These are phyloP conservation scores for Fraxinus latifolia DNA, from an alignment of 305 asterid species.

Conservation along the genomic window DNA sequence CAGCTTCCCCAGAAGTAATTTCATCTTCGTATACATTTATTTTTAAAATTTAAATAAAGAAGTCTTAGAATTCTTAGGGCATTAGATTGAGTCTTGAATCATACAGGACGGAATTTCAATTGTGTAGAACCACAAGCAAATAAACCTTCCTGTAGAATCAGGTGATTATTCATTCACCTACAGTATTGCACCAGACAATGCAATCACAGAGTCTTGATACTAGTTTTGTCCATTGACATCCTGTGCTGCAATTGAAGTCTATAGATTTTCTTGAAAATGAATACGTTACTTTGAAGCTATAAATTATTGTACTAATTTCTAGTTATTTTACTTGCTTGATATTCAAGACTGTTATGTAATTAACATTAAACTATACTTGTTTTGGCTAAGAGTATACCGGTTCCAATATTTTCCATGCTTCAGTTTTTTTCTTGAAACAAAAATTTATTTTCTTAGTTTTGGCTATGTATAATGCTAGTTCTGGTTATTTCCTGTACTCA, in stretches of 20 bases:
- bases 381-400: background rate
- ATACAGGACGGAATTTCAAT: background rate
- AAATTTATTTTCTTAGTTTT: background rate
- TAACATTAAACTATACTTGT: background rate
- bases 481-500: background rate
- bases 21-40: background rate
- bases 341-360: background rate
- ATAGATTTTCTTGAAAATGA: background rate
- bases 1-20: background rate
- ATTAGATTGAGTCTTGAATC: background rate
- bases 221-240: background rate
- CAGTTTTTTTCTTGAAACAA: background rate
- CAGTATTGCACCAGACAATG: background rate
- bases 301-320: constrained; percentile 3
- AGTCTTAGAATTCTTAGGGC: background rate
- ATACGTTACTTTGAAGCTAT: background rate
- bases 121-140: background rate
- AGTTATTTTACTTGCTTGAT: background rate
- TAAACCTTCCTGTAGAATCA: background rate
- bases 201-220: background rate
- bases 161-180: background rate
- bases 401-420: background rate
- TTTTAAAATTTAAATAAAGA: background rate
- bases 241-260: background rate
- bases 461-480: background rate